Evolutionary conservation across 164 flowering plant genomes (phyloP).

Genomic region (Vitis amurensis): DNA sequence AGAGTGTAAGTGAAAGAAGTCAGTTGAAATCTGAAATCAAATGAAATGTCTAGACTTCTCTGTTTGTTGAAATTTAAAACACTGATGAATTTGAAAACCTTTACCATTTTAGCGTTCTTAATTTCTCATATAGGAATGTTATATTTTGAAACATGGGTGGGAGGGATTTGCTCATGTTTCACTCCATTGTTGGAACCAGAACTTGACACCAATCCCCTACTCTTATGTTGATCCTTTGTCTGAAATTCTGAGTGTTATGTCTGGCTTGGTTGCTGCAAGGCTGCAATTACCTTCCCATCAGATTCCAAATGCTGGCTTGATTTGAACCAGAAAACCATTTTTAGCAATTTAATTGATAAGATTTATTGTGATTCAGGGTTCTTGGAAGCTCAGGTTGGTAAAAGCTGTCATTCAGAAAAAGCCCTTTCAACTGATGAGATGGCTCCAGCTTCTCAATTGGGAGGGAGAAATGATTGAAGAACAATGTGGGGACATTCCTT

Average conservation of each 20-base stretch:
- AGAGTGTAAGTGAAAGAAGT: not conserved
- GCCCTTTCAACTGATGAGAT: conserved; percentile 44
- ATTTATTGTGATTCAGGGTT: conserved; percentile 36
- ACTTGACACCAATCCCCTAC: conserved; percentile 11
- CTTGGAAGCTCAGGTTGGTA: conserved; percentile 29
- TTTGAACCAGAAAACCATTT: conserved; percentile 35
- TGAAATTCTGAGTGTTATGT: conserved; percentile 18
- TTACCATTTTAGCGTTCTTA: not conserved
- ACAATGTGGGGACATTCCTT: conserved; percentile 18
- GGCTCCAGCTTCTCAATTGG: conserved; percentile 47
- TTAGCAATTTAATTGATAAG: conserved; percentile 36
- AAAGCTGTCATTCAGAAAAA: conserved; percentile 32
- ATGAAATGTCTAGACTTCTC: not conserved
- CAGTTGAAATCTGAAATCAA: not conserved
- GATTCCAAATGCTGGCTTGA: conserved; percentile 21
- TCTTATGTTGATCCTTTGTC: conserved; percentile 10
- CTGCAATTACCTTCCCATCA: conserved; percentile 16
- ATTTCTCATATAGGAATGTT: not conserved
- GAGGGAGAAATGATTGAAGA: conserved; percentile 19
- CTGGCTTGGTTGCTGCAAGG: conserved; percentile 55
- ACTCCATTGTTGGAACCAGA: conserved; percentile 51
- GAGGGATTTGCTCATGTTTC: conserved; percentile 74
- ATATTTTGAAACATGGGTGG: conserved; percentile 48
- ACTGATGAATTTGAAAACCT: not conserved
- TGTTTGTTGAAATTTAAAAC: not conserved